Conservation (phyloP, 2,329 filamentous ascomycete genomes). For the Aureobasidium sp. region DNA sequence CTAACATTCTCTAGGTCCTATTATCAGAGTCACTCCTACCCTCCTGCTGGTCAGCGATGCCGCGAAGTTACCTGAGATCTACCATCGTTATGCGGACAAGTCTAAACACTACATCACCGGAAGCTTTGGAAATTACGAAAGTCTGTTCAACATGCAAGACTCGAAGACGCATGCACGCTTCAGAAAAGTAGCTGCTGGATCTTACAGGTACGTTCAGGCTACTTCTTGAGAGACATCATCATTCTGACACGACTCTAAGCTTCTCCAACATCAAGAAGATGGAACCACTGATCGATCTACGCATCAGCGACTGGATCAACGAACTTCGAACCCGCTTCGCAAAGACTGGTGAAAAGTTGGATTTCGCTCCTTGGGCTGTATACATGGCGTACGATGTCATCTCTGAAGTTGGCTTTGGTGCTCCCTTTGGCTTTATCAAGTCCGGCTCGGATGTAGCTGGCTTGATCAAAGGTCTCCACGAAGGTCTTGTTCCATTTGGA, state of each 20-base stretch:
- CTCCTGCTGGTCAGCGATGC: conserved; percentile 48
- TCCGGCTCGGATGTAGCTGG: conserved; percentile 46
- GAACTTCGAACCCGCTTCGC: conserved; percentile 44
- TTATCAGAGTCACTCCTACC: conserved; percentile 48
- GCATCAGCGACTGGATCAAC: conserved; percentile 45
- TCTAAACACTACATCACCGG: conserved; percentile 53
- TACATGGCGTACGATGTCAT: conserved; percentile 54
- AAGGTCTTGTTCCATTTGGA: conserved; percentile 45
- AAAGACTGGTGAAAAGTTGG: conserved; percentile 39
- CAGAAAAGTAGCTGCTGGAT: conserved; percentile 48
- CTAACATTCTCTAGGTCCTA: conserved; percentile 35
- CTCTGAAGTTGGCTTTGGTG: conserved; percentile 49
- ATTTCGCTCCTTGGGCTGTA: conserved; percentile 51
- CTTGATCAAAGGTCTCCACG: conserved; percentile 49
- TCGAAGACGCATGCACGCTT: conserved; percentile 44
- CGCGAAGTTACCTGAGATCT: conserved; percentile 49
- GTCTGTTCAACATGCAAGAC: conserved; percentile 52
- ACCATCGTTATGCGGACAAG: conserved; percentile 50
- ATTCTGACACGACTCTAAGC: conserved; percentile 18
- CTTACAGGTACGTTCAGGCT: conserved; percentile 32
- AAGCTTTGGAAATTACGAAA: conserved; percentile 49
- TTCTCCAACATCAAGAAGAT: conserved; percentile 51
- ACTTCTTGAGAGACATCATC: too few relatives aligned
- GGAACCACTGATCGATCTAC: conserved; percentile 48
- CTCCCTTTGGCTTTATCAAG: conserved; percentile 50